phyloP scores from a whole-genome alignment of 805 yeast genomes.

The Starmerella stellata region DNA sequence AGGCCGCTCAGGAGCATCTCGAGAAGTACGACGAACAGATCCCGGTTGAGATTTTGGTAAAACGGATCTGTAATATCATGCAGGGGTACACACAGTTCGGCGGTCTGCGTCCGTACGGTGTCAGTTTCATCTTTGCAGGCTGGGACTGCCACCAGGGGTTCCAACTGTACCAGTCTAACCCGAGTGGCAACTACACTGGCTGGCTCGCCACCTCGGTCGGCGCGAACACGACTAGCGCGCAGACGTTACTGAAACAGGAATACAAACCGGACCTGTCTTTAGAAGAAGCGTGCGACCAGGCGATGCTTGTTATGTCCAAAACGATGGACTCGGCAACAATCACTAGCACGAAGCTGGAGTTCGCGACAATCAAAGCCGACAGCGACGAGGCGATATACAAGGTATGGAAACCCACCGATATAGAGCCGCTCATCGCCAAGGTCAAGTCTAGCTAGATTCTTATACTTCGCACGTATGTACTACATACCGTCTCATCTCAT shows the following conservation, averaged over 20 bases:
- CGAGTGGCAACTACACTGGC: constrained; percentile 93
- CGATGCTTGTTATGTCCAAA: constrained; percentile 77
- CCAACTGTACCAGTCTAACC: constrained; percentile 88
- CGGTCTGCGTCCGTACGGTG: constrained; percentile 96
- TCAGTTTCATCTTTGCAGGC: constrained; percentile 89
- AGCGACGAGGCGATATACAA: constrained; percentile 43
- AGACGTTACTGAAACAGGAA: constrained; percentile 85
- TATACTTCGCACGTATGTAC: too few relatives aligned
- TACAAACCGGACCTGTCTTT: constrained; percentile 61
- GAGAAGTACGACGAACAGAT: constrained; percentile 79
- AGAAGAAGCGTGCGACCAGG: constrained; percentile 63
- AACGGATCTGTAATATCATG: constrained; percentile 75
- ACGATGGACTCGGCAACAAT: constrained; percentile 80
- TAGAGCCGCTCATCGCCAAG: constrained; percentile 53
- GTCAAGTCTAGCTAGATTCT: constrained; percentile 28
- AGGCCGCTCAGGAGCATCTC: constrained; percentile 64
- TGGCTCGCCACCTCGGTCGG: constrained; percentile 98
- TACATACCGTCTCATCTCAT: too few relatives aligned
- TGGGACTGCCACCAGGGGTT: constrained; percentile 76
- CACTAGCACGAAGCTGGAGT: constrained; percentile 77
- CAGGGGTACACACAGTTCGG: constrained; percentile 99
- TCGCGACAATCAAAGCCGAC: constrained; percentile 49
- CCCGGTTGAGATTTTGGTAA: constrained; percentile 82
- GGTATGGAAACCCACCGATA: constrained; percentile 65
- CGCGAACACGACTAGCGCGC: constrained; percentile 90